Evolutionary conservation across 106 monocot species (phyloP), one percentile per base, ranked within the genome.

Genomic region (Narthecium ossifragum): DNA sequence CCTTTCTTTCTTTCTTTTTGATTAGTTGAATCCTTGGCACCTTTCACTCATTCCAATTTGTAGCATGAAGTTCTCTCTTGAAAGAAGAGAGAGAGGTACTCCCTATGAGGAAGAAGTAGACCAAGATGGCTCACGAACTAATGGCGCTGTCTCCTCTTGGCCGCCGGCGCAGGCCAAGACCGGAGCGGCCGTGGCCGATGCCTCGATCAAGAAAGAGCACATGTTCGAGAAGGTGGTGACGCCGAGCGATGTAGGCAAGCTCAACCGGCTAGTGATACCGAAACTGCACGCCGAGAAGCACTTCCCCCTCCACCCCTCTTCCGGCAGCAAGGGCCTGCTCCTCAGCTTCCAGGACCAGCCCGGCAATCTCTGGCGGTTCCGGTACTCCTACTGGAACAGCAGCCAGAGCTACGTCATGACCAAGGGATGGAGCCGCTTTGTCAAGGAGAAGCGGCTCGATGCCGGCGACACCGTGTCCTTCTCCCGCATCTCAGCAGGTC

Each of bases 391-490:
- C 72, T 82, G 82, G 82, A 82, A 77, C 66, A 77, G 77, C 64
- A 82, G 82, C 82, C 82, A 82, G 70, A 82, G 82, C 68, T 82
- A 82, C 63, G 82, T 82, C 30, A 82, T 82, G 73, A 82, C 82
- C 51, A 82, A 73, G 22, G 82, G 82, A 14, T 82, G 82, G 82
- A 70, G 73, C 60, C 68, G 82, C n/a, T 82, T 82, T 55, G 82
- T 81, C 51, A 81, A 76, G 64, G 81, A 81, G 21, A 81, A 81
- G 55, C 61, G 60, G 21, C 76, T 81, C 32, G 72, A 72, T 32
- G 72, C 76, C n/a, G 81, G 81, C 18, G 81, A 81, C 53, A 76
- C 72, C 34, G 77, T 82, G 46, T 77, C 82, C 41, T 82, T 82
- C 64, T 63, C 61, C 45, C 69, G 77, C 27, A n/a, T n/a, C n/a